Evolutionary conservation across 2,329 filamentous ascomycete species (phyloP).

Genomic region (Hypoxylon sp.): DNA sequence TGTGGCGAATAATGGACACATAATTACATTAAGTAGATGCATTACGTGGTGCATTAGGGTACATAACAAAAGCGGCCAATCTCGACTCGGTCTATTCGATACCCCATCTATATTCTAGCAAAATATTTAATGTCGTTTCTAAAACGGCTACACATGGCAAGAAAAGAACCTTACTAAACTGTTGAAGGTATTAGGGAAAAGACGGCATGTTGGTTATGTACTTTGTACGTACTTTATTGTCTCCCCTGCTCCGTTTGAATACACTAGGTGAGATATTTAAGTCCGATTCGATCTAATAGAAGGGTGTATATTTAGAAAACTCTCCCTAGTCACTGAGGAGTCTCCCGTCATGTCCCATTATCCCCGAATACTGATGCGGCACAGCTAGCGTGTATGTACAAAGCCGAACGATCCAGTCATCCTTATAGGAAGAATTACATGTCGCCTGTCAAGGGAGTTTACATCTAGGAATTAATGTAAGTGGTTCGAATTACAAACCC

Average conservation of each 20-base stretch:
- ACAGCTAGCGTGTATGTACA: no score
- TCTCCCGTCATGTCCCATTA: conserved; percentile 10
- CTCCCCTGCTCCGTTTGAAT: conserved; percentile 4
- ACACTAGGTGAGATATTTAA: no score
- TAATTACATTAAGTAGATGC: conserved; percentile 12
- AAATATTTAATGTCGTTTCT: conserved; percentile 6
- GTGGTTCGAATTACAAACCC: conserved; percentile 4
- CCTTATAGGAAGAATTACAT: not conserved
- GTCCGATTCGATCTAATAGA: no score
- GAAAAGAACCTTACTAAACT: not conserved
- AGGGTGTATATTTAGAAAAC: conserved; percentile 18
- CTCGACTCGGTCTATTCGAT: not conserved
- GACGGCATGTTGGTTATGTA: not conserved
- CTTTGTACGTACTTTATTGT: conserved; percentile 3
- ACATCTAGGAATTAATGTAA: conserved; percentile 8
- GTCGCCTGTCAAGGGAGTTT: conserved; percentile 8
- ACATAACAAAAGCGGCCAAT: not conserved
- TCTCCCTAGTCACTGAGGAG: conserved; percentile 5
- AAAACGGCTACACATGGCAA: not conserved
- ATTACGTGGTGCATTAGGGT: conserved; percentile 10
- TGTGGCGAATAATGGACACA: conserved; percentile 17
- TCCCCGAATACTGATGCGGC: conserved; percentile 14
- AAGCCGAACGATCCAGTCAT: conserved; percentile 5
- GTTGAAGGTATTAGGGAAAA: conserved; percentile 11
- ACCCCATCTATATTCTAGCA: not conserved